Base-by-base conservation (phyloP, 306 rosid species). In the Castanea crenata region DNA sequence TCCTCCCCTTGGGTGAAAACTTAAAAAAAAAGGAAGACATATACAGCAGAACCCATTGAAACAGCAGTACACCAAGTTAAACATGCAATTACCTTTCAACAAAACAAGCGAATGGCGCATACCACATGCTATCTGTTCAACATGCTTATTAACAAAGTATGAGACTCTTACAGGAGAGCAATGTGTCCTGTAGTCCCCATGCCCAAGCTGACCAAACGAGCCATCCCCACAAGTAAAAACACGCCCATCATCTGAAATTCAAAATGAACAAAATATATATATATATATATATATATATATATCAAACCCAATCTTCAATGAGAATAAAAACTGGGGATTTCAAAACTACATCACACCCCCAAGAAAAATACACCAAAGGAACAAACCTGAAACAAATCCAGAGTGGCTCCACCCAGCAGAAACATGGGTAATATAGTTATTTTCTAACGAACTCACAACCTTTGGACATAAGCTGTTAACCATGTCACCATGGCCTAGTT, bases 361-460 rank as follows among this genome's bases (percentile, higher is more conserved):
- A 15, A n/a, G 35, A 11, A 31, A 19, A 72, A 14, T 0, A 6
- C 51, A 46, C 52, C 61, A 35, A 41, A 21, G 46, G 74, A 14
- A 16, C 55, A 62, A 82, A 94, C 99, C 97, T 86, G 99, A 92
- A 91, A 95, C 93, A 76, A 95, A 95, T 78, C 89, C 93, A 18
- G 97, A 95, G 88, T 95, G 98, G 72, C 91, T 89, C 99, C 98
- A 92, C 34, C 99, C 97, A 81, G 99, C 99, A 74, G 99, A 88
- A 71, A 81, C 92, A 70, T 90, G 84, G 46, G 83, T 71, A 35
- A 95, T 89, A 82, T 83, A 75, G 86, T 75, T 21, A 21, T 73
- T 38, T 31, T 90, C 89, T 83, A 93, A 80, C 32, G 84, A 83
- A 69, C 79, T 79, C 5, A 93, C 84, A 82, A 78, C 83, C 84